phyloP scores from a whole-genome alignment of 352 stramenopile genomes.

The Pelagophyceae sp. region DNA sequence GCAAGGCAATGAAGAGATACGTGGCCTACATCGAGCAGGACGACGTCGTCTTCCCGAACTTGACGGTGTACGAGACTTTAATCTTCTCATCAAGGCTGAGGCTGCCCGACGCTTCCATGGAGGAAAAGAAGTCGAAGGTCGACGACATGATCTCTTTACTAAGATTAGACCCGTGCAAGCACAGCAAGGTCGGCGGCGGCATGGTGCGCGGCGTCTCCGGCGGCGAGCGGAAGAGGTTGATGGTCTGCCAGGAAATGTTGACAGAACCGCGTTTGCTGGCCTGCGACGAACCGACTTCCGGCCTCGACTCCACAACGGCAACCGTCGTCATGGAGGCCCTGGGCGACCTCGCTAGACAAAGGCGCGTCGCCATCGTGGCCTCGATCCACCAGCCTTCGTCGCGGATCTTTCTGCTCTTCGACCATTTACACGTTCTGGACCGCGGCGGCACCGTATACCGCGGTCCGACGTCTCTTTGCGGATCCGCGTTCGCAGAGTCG shows the following conservation, averaged over 20 bases:
- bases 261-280: slow-evolving; percentile 59
- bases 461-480: not conserved
- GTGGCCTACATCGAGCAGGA: slow-evolving; percentile 70
- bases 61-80: slow-evolving; percentile 73
- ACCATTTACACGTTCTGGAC: slow-evolving; percentile 45
- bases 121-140: slow-evolving; percentile 44
- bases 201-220: slow-evolving; percentile 54
- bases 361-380: slow-evolving; percentile 48
- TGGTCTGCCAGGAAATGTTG: slow-evolving; percentile 69
- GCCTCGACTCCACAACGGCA: slow-evolving; percentile 75
- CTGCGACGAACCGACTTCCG: slow-evolving; percentile 80
- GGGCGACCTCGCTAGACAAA: slow-evolving; percentile 56
- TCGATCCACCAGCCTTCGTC: slow-evolving; percentile 54
- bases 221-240: slow-evolving; percentile 78
- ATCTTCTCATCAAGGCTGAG: slow-evolving; percentile 66
- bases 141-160: slow-evolving; percentile 44
- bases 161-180: slow-evolving; percentile 40
- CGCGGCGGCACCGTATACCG: not conserved
- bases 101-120: slow-evolving; percentile 41
- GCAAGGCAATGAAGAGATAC: slow-evolving; percentile 47
- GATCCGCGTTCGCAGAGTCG: not conserved
- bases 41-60: slow-evolving; percentile 70
- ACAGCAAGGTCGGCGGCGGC: slow-evolving; percentile 34
- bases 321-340: slow-evolving; percentile 78
- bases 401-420: slow-evolving; percentile 47